Evolutionary conservation across 257 asterid species (phyloP), one percentile per base, ranked within the genome.

Genomic region (Misopates orontium): DNA sequence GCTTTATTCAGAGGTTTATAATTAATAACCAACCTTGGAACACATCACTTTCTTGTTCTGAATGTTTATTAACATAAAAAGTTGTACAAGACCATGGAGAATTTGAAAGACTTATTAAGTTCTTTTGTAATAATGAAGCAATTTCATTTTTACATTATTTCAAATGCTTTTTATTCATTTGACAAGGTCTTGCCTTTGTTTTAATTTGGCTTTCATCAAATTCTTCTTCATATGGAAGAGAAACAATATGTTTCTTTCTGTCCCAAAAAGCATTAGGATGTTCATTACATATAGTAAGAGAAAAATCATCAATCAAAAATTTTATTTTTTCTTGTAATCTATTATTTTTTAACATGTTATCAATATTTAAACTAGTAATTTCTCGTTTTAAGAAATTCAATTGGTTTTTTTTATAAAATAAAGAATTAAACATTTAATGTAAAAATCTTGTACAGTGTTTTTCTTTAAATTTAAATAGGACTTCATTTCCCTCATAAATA

Each of bases 71-170:
- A 18, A 60, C 32, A 60, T 60, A 18, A 19, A 59, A 60, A 1
- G 65, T 32, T 5, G 51, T 1, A 40, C 65, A 60, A 5, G 41
- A 23, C 44, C 62, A 56, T 23, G 44, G 62, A 8, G 62, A 56
- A 9, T 21, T 16, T 4, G 42, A 56, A 1, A 4, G 3, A 1
- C 10, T 12, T 1, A 56, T 56, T 3, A 25, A 1, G 0, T 10
- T 21, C 25, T 56, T 24, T 0, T 6, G n/a, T n/a, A n/a, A n/a
- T n/a, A n/a, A n/a, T n/a, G n/a, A n/a, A n/a, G n/a, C 16, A 4
- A 24, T 22, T 17, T 5, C 39, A 4, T 28, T 31, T 56, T 31
- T 28, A 0, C 63, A 31, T 1, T 57, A 31, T 8, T 20, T 19
- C 20, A 3, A 23, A 15, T 17, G 15, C 6, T 52, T 31, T 8